Conservation (phyloP, 2,329 filamentous ascomycete species). For the Fusarium sp. region DNA sequence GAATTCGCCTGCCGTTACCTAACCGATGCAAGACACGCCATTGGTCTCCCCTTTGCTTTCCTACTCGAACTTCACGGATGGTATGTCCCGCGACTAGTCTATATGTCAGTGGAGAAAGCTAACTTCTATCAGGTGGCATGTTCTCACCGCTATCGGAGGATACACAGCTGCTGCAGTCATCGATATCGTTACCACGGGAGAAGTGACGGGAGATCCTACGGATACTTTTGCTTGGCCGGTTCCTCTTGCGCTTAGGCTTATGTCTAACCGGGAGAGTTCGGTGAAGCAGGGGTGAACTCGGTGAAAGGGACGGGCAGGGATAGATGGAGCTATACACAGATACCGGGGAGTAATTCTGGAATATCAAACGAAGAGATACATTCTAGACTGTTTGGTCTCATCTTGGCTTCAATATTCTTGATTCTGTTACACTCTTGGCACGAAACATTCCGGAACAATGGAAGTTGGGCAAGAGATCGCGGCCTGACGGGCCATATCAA, state of each 20-base stretch:
- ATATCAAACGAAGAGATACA: background rate
- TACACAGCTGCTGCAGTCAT: constrained; percentile 55
- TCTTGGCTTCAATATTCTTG: background rate
- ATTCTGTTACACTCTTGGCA: background rate
- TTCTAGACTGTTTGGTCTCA: background rate
- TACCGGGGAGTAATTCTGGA: background rate
- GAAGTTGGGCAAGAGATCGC: background rate
- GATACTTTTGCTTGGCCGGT: constrained; percentile 52
- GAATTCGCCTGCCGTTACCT: constrained; percentile 50
- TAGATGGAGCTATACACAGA: background rate
- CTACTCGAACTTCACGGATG: constrained; percentile 57
- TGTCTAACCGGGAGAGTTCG: background rate
- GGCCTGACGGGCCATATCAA: background rate
- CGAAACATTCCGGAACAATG: background rate
- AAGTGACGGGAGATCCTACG: constrained; percentile 48
- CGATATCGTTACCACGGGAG: constrained; percentile 52
- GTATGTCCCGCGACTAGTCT: constrained; percentile 37
- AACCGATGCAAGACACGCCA: constrained; percentile 40
- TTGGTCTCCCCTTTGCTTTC: constrained; percentile 54
- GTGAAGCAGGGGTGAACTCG: background rate
- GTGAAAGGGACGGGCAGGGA: background rate
- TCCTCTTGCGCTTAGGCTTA: constrained; percentile 35
- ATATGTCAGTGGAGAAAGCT: background rate
- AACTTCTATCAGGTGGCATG: constrained; percentile 52
- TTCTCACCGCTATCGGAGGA: constrained; percentile 56